Percentiles rank a stretch among this genome's conserved stretches.
Evolutionary conservation across 78 protist genomes (phyloP).

Genomic region (Goniomonas avonlea): DNA sequence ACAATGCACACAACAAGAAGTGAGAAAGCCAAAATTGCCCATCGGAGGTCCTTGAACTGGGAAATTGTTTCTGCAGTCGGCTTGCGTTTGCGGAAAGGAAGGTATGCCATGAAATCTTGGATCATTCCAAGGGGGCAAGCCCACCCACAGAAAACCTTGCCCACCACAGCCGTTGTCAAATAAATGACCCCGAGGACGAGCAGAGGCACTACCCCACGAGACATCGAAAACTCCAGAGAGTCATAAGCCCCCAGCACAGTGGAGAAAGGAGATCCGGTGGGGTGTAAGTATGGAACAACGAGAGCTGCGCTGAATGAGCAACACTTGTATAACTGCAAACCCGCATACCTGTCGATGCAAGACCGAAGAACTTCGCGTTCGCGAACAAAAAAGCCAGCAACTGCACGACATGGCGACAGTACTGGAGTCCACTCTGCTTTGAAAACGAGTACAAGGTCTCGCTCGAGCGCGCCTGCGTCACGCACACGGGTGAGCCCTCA

Average conservation of each 20-base stretch:
- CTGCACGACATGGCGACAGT: too few relatives aligned
- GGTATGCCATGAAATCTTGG: slow-evolving; percentile 8
- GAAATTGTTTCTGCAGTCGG: neutral
- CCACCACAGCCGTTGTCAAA: neutral
- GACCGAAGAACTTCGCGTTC: too few relatives aligned
- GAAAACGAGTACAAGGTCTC: too few relatives aligned
- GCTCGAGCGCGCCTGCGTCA: too few relatives aligned
- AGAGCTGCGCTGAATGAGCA: too few relatives aligned
- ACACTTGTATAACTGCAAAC: too few relatives aligned
- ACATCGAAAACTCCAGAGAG: neutral
- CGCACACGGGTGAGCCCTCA: too few relatives aligned
- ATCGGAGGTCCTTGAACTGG: neutral
- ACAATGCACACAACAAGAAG: neutral
- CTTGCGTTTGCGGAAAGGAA: neutral
- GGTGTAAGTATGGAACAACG: neutral
- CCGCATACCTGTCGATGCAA: too few relatives aligned
- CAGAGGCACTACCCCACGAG: neutral
- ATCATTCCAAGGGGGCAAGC: slow-evolving; percentile 13
- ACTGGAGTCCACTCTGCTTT: too few relatives aligned
- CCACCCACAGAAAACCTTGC: slow-evolving; percentile 27
- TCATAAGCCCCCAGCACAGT: neutral
- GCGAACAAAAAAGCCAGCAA: too few relatives aligned
- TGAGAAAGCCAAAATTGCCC: neutral
- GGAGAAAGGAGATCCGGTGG: neutral
- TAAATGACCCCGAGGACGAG: slow-evolving; percentile 13